Conservation (phyloP, 148 eudicot genomes). For the Gaultheria prostrata region DNA sequence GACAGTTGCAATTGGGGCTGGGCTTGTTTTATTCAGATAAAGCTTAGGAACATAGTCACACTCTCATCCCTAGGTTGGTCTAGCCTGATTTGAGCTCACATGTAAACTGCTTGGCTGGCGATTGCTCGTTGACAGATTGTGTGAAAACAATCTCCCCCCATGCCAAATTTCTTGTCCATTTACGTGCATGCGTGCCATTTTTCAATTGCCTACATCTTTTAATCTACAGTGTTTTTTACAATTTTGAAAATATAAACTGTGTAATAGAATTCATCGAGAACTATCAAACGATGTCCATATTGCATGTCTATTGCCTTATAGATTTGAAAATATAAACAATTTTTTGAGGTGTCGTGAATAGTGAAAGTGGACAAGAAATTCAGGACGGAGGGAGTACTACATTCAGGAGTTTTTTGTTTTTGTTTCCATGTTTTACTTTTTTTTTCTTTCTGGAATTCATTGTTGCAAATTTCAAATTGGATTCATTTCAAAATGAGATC, state of each 20-base stretch:
- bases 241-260: no score
- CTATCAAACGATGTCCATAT: no score
- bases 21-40: neutral
- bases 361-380: no score
- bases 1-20: neutral
- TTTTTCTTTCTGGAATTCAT: neutral
- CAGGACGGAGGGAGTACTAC: neutral
- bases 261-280: no score
- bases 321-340: no score
- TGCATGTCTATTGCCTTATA: no score
- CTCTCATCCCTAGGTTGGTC: neutral
- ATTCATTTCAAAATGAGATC: neutral
- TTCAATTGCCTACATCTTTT: no score
- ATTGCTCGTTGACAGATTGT: neutral
- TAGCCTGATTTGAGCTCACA: neutral
- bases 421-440: neutral
- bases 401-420: neutral
- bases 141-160: neutral
- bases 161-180: no score
- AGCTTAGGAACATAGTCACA: neutral
- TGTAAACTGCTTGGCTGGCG: neutral
- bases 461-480: neutral
- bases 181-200: no score
- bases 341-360: no score
- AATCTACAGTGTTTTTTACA: no score